phyloP scores from a whole-genome alignment of 2,329 filamentous ascomycete genomes.

The Fusarium transvaalense region DNA sequence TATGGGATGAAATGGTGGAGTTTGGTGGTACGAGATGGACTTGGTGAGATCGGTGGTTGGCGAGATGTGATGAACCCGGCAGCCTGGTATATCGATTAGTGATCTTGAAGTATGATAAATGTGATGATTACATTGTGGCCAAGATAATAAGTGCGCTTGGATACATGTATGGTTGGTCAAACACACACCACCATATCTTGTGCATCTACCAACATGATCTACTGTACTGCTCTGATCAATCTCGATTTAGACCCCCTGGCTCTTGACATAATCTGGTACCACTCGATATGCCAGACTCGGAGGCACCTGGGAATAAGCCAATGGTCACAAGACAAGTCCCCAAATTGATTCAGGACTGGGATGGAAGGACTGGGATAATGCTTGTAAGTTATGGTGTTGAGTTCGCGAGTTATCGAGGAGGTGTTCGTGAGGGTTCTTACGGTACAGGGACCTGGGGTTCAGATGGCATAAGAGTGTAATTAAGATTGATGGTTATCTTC shows the following conservation, averaged over 20 bases:
- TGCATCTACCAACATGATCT: slow-evolving; percentile 27
- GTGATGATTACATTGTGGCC: background rate
- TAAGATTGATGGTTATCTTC: background rate
- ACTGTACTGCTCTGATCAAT: slow-evolving; percentile 26
- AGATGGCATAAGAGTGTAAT: background rate
- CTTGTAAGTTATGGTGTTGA: background rate
- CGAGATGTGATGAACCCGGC: slow-evolving; percentile 35
- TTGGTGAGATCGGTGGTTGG: slow-evolving; percentile 24
- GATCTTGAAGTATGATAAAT: slow-evolving; percentile 19
- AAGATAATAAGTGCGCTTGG: background rate
- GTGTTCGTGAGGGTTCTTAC: background rate
- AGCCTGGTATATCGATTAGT: slow-evolving; percentile 22
- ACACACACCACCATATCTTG: slow-evolving; percentile 11
- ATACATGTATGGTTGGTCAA: background rate
- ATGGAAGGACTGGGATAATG: slow-evolving; percentile 18
- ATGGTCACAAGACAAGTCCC: slow-evolving; percentile 23
- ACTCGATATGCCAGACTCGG: slow-evolving; percentile 35
- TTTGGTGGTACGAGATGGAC: slow-evolving; percentile 35
- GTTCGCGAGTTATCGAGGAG: background rate
- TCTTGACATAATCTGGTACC: slow-evolving; percentile 45
- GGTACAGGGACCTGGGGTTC: background rate
- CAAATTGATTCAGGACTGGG: slow-evolving; percentile 14
- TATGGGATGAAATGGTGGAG: slow-evolving; percentile 11
- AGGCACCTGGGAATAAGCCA: slow-evolving; percentile 26
- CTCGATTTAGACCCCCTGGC: slow-evolving; percentile 44